These are phyloP conservation scores for Xylariaceae sp. DNA, from an alignment of 2,329 filamentous ascomycete species.

Conservation along the genomic window DNA sequence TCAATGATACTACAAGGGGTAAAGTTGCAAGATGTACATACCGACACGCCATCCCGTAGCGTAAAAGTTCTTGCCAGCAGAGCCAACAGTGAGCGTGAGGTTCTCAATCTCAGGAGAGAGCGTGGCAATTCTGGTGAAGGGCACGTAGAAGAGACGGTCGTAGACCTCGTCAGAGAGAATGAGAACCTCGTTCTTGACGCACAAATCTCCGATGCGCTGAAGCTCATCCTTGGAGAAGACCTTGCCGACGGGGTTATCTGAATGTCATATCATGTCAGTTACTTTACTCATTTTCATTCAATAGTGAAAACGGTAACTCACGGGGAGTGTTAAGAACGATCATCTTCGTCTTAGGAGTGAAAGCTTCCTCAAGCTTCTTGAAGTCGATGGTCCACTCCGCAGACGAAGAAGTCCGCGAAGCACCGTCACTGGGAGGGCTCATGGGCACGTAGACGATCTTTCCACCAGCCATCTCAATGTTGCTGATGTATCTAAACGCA, in stretches of 20 bases:
- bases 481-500: conserved; percentile 70
- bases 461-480: conserved; percentile 97
- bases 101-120: conserved; percentile 84
- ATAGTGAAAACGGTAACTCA: conserved; percentile 24
- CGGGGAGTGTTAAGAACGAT: conserved; percentile 78
- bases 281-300: neutral
- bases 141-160: conserved; percentile 89
- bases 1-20: neutral
- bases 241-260: conserved; percentile 93
- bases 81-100: conserved; percentile 88
- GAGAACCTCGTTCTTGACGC: conserved; percentile 87
- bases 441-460: conserved; percentile 94
- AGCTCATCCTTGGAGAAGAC: conserved; percentile 84
- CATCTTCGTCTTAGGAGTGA: conserved; percentile 90
- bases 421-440: conserved; percentile 78
- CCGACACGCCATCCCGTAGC: conserved; percentile 92
- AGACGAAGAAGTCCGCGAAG: conserved; percentile 73
- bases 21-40: conserved; percentile 24
- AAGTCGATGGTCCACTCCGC: conserved; percentile 87
- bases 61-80: conserved; percentile 97
- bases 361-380: conserved; percentile 70
- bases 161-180: conserved; percentile 93
- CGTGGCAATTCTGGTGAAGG: conserved; percentile 88
- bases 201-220: conserved; percentile 77
- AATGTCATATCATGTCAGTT: conserved; percentile 6